Conservation (phyloP, 495 filamentous ascomycete genomes). For the Aspergillus incahuasiensis region DNA sequence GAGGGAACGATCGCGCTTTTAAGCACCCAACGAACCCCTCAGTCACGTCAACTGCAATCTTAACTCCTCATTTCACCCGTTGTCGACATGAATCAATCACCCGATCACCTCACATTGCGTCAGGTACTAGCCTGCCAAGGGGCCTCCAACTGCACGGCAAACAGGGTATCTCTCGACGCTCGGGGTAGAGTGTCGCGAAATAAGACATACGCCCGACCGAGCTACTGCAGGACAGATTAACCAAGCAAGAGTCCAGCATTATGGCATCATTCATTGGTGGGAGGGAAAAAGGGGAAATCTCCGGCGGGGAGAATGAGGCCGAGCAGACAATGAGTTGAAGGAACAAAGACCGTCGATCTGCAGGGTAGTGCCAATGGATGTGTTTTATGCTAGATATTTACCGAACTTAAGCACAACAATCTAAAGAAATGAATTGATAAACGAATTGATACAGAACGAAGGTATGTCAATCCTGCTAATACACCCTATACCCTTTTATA, state of each 20-base stretch:
- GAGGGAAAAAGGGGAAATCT: conserved; percentile 5
- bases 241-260: neutral
- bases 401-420: neutral
- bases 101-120: neutral
- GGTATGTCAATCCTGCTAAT: neutral
- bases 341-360: neutral
- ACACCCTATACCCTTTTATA: neutral
- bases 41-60: neutral
- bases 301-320: neutral
- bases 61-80: neutral
- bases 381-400: no score
- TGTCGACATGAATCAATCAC: neutral
- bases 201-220: neutral
- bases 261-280: conserved; percentile 3
- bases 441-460: conserved; percentile 3
- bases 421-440: neutral
- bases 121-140: neutral
- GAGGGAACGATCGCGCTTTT: neutral
- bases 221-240: neutral
- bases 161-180: neutral
- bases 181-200: neutral
- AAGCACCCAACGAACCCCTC: neutral
- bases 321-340: neutral
- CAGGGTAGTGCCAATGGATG: neutral
- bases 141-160: neutral